These are phyloP conservation scores for Lactarius sp. DNA, from an alignment of 768 basidiomycete genomes.

Conservation along the genomic window DNA sequence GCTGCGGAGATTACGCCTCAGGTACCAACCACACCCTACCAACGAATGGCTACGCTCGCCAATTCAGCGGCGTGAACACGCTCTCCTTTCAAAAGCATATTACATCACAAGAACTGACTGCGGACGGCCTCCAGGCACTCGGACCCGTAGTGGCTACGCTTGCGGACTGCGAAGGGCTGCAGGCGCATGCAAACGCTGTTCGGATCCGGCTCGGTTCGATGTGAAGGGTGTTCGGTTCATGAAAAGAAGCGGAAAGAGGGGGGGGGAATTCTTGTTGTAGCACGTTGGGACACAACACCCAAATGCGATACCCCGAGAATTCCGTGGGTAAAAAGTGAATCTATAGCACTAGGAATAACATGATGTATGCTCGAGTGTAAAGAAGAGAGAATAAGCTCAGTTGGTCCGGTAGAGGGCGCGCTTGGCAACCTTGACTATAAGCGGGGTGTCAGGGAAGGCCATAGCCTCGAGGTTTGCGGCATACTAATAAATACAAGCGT, in stretches of 20 bases:
- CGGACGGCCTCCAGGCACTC: conserved; percentile 64
- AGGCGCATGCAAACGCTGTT: conserved; percentile 95
- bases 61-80: conserved; percentile 98
- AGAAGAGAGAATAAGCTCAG: conserved; percentile 37
- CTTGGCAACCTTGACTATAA: conserved; percentile 93
- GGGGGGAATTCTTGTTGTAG: background rate
- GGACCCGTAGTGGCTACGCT: conserved; percentile 87
- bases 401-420: conserved; percentile 88
- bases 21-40: conserved; percentile 98
- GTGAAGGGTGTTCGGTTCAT: background rate
- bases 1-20: conserved; percentile 97
- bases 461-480: conserved; percentile 84
- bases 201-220: conserved; percentile 58
- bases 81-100: conserved; percentile 98
- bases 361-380: conserved; percentile 19
- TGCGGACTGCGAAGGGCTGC: conserved; percentile 91
- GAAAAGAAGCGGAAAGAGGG: background rate
- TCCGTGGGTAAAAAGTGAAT: conserved; percentile 7
- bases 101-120: conserved; percentile 90
- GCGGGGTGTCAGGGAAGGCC: conserved; percentile 87
- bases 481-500: conserved; percentile 49
- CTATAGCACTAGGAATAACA: conserved; percentile 25
- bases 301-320: background rate
- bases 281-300: background rate
- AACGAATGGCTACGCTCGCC: conserved; percentile 93